Base-by-base conservation (phyloP, 192 early-diverging fungal genomes). In the Chytriomyces confervae region DNA sequence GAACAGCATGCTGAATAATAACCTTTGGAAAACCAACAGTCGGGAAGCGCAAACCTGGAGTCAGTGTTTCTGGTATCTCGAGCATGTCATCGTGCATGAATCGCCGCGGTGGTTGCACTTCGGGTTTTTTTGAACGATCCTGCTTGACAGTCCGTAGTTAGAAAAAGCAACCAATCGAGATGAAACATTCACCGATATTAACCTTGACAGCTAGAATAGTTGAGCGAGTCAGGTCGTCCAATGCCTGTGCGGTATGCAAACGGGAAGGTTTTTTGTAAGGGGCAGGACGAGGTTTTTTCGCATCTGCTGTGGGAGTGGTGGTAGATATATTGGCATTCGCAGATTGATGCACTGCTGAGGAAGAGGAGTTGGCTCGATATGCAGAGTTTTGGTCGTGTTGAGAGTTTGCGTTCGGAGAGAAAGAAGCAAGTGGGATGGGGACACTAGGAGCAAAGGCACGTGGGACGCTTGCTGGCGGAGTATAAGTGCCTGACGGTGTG, bases 161-260 rank as follows among this genome's bases (percentile, higher is more conserved):
- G 36, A 36, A 36, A 36, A 36, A 36, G 36, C 3, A 36, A 36
- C 36, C 4, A 36, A 36, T 36, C 36, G 3, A 2, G 36, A 57
- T 57, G 0, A 13, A 57, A 57, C 16, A 57, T n/a, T n/a, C 53
- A 3, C 16, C 13, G 1, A 57, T n/a, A 57, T 20, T 8, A 13
- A 36, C 24, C 47, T 69, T 69, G 24, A 43, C 50, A 16, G 48
- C 51, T 23, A 53, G 20, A 20, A 72, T 57, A 8, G 47, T 7
- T 8, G 8, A 13, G 27, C 69, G 69, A 9, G 50, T 23, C n/a
- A 20, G 1, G 24, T 72, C 69, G 44, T 72, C 69, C 50, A 72
- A 27, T 24, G 53, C 53, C 53, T 57, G 16, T 57, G 53, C 53
- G 53, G 53, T 13, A 57, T 1, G 13, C 53, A 57, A 57, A n/a